Evolutionary conservation across 2,329 filamentous ascomycete genomes (phyloP).

Genomic region (Fusarium fujikuroi): DNA sequence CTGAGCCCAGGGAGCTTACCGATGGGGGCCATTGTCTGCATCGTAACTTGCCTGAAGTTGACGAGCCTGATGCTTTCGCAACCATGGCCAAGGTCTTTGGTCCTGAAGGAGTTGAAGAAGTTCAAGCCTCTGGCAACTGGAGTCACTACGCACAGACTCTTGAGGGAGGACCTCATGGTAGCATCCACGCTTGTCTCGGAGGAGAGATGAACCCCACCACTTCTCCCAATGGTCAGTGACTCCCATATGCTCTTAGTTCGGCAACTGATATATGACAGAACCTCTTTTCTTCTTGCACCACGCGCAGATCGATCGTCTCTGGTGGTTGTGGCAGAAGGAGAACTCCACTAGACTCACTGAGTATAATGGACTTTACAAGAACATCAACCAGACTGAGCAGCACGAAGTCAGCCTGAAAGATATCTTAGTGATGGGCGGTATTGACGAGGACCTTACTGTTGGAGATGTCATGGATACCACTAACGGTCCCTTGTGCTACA

Average conservation of each 20-base stretch:
- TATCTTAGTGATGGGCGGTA: not conserved
- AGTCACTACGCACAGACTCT: not conserved
- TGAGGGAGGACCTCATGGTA: conserved; percentile 3
- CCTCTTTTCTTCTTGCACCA: conserved; percentile 22
- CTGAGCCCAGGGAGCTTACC: not conserved
- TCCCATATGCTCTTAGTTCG: accelerated
- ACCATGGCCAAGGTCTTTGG: not conserved
- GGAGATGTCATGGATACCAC: conserved; percentile 9
- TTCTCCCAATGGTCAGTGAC: not conserved
- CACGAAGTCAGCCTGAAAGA: not conserved
- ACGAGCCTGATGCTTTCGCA: not conserved
- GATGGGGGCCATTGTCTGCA: not conserved
- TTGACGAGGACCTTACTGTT: not conserved
- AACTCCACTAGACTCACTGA: not conserved
- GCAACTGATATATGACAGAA: not conserved
- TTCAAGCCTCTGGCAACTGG: not conserved
- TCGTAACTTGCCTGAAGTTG: conserved; percentile 1
- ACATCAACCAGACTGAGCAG: not conserved
- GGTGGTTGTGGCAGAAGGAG: conserved; percentile 14
- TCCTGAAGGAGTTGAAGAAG: not conserved
- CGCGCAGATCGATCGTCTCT: conserved; percentile 5
- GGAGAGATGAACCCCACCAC: conserved; percentile 22
- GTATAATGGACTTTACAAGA: not conserved
- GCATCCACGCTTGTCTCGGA: not conserved
- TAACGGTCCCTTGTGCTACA: not conserved